Conservation (phyloP, 192 early-diverging fungal species). For the Spizellomyces sp. region DNA sequence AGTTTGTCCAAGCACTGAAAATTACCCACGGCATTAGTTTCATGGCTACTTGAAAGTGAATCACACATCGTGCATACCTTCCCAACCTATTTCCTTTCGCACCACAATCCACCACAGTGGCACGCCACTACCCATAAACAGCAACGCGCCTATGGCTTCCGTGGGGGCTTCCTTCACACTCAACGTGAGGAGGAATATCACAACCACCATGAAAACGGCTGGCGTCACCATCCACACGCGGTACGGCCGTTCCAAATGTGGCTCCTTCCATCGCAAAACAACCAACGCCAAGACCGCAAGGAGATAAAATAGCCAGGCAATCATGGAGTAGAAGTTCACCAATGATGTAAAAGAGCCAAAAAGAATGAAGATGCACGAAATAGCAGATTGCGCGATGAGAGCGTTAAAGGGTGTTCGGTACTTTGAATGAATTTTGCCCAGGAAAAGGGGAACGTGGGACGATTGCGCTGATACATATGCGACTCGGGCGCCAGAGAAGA, state of each 20-base stretch:
- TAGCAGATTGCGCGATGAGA: constrained; percentile 59
- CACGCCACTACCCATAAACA: constrained; percentile 34
- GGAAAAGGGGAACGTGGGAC: constrained; percentile 67
- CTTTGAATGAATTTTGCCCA: constrained; percentile 61
- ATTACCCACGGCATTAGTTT: neutral
- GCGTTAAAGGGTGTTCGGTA: constrained; percentile 69
- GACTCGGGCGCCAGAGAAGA: constrained; percentile 74
- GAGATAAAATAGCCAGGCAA: constrained; percentile 75
- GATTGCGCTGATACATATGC: constrained; percentile 68
- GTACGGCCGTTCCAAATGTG: constrained; percentile 69
- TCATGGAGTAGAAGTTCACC: constrained; percentile 76
- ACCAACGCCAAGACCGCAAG: constrained; percentile 67
- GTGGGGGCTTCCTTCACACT: constrained; percentile 40
- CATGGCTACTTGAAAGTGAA: neutral
- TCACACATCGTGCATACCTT: constrained; percentile 10
- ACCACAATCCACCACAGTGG: constrained; percentile 32
- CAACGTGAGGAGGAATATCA: constrained; percentile 57
- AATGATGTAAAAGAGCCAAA: constrained; percentile 68
- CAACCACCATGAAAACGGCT: constrained; percentile 61
- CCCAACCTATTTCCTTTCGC: constrained; percentile 20
- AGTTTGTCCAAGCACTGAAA: neutral
- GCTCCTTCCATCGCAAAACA: constrained; percentile 66
- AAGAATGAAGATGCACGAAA: constrained; percentile 65
- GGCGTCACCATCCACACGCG: constrained; percentile 70
- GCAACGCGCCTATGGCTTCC: constrained; percentile 28